These are phyloP conservation scores for Chytriomyces sp. DNA, from an alignment of 192 early-diverging fungal species.

Conservation along the genomic window DNA sequence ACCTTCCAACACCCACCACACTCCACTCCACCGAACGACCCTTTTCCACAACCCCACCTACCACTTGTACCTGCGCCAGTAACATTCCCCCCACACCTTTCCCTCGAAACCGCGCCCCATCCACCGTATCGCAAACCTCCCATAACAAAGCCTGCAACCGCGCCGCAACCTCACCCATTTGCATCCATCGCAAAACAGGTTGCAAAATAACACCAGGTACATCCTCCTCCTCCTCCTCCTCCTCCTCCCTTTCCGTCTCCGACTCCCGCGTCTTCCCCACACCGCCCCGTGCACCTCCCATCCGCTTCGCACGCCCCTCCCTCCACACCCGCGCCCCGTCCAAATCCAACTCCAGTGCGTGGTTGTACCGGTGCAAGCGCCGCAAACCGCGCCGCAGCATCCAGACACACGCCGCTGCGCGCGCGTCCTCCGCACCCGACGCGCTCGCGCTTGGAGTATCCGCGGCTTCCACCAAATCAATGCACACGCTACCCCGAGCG, in stretches of 20 bases:
- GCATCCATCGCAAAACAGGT: not conserved
- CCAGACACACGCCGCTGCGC: not conserved
- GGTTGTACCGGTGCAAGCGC: not conserved
- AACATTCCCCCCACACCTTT: not conserved
- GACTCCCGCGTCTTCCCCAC: not conserved
- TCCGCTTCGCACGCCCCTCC: not conserved
- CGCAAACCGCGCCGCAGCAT: not conserved
- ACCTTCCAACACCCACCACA: not conserved
- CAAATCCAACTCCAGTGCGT: not conserved
- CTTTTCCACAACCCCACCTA: not conserved
- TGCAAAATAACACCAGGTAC: not conserved
- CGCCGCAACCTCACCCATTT: not conserved
- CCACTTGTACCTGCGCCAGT: no score
- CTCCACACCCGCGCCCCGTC: not conserved
- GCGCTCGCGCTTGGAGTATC: not conserved
- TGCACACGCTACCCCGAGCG: not conserved
- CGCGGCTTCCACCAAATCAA: not conserved
- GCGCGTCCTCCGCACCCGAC: not conserved
- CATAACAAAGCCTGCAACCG: not conserved
- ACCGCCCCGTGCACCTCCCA: no score
- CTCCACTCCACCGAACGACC: not conserved
- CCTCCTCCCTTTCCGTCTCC: not conserved
- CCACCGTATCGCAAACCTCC: not conserved
- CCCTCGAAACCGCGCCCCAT: not conserved
- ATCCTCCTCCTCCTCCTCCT: not conserved